Evolutionary conservation across 306 rosid species (phyloP).

Genomic region (Citrullus amarus): DNA sequence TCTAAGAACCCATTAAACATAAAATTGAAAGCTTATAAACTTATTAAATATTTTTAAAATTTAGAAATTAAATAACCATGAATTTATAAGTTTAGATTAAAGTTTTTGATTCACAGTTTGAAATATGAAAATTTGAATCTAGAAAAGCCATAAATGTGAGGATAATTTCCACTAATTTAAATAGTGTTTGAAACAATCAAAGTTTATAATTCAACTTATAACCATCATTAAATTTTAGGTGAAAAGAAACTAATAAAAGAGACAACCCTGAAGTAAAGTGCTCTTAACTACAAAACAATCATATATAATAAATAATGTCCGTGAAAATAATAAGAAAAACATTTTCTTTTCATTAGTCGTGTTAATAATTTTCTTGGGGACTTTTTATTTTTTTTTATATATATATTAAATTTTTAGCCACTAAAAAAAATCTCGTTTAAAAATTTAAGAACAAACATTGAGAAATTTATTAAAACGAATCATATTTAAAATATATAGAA

Average conservation of each 20-base stretch:
- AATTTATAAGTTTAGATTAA: no score
- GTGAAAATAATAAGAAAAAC: neutral
- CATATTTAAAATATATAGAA: no score
- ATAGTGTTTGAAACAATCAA: neutral
- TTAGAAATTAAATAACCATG: no score
- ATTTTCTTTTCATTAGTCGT: neutral
- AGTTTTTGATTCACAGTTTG: no score
- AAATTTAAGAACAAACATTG: no score
- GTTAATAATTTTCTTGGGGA: neutral
- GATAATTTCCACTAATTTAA: neutral
- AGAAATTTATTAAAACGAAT: no score
- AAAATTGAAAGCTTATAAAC: no score
- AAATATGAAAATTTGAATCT: no score
- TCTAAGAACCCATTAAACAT: no score
- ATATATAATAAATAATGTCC: neutral
- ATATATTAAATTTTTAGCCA: neutral
- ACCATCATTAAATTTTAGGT: neutral
- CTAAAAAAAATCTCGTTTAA: neutral
- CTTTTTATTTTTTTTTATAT: no score
- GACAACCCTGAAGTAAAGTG: neutral
- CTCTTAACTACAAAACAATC: neutral
- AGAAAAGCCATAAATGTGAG: neutral
- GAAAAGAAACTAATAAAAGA: neutral
- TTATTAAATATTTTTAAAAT: no score
- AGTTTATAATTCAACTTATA: neutral